These are phyloP conservation scores for Melaleuca quinquenervia DNA, from an alignment of 345 rosid species.

Conservation along the genomic window DNA sequence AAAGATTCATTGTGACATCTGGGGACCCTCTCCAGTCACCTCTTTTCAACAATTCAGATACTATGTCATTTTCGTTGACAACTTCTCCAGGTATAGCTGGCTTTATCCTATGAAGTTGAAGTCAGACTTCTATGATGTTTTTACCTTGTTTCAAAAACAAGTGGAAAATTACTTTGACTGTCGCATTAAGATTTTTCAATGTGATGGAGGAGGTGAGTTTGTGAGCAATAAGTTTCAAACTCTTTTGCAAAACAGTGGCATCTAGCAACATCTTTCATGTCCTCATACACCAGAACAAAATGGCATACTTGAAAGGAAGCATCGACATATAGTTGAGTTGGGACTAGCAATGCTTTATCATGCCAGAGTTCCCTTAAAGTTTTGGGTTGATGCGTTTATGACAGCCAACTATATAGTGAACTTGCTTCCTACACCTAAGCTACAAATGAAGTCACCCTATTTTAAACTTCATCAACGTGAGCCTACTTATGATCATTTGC, in stretches of 20 bases:
- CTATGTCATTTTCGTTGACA: neutral
- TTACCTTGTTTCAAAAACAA: neutral
- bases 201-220: conserved; percentile 1
- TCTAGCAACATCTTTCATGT: neutral
- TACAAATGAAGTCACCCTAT: neutral
- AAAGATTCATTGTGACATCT: neutral
- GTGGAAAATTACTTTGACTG: neutral
- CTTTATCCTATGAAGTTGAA: neutral
- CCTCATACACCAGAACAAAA: neutral
- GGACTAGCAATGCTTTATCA: neutral
- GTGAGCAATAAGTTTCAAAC: neutral
- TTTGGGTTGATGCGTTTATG: no score
- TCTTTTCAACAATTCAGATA: neutral
- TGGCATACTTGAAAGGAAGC: neutral
- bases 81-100: neutral
- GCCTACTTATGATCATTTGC: neutral
- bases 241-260: neutral
- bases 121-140: neutral
- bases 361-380: no score
- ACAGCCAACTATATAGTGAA: no score
- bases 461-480: neutral
- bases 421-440: neutral
- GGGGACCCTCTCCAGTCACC: neutral
- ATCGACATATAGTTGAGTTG: neutral
- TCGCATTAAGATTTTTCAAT: neutral